These are phyloP conservation scores for Oidium heveae DNA, from an alignment of 2,329 filamentous ascomycete species.

Conservation along the genomic window DNA sequence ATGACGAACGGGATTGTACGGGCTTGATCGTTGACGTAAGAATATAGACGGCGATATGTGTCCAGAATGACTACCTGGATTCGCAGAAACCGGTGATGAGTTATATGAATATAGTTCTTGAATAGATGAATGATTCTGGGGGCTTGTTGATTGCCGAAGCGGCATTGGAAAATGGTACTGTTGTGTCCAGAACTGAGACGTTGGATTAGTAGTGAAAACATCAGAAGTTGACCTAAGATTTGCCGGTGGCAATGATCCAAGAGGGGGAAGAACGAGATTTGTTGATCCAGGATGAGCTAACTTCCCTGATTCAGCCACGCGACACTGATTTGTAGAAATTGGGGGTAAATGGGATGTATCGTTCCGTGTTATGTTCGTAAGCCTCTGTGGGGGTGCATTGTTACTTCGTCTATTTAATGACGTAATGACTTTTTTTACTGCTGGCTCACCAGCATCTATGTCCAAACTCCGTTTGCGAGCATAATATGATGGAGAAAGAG, in stretches of 20 bases:
- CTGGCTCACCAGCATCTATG: conserved; percentile 25
- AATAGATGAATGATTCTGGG: conserved; percentile 7
- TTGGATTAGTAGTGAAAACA: conserved; percentile 26
- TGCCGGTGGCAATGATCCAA: conserved; percentile 8
- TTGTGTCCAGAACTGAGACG: conserved; percentile 24
- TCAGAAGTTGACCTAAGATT: conserved; percentile 43
- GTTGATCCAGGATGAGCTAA: not conserved
- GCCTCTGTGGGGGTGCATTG: too few relatives aligned
- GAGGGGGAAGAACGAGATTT: conserved; percentile 8
- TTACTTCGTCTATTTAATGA: conserved; percentile 3
- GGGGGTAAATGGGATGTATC: too few relatives aligned
- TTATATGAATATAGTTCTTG: conserved; percentile 14
- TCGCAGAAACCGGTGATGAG: conserved; percentile 15
- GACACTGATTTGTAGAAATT: too few relatives aligned
- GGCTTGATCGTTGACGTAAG: conserved; percentile 67
- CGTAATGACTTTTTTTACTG: conserved; percentile 21
- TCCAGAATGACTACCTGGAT: conserved; percentile 21
- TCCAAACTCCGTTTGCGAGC: conserved; percentile 33
- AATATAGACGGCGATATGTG: conserved; percentile 57
- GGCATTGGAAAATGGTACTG: conserved; percentile 8
- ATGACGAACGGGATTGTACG: conserved; percentile 72
- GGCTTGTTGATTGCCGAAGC: conserved; percentile 14
- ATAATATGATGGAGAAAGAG: conserved; percentile 1
- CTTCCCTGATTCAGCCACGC: too few relatives aligned
- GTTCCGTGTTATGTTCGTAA: too few relatives aligned